A percentile compares a stretch with the other conserved stretches of the same genome.
phyloP scores from a whole-genome alignment of 108 stramenopile species.

The Pinguiococcus pyrenoidosus region DNA sequence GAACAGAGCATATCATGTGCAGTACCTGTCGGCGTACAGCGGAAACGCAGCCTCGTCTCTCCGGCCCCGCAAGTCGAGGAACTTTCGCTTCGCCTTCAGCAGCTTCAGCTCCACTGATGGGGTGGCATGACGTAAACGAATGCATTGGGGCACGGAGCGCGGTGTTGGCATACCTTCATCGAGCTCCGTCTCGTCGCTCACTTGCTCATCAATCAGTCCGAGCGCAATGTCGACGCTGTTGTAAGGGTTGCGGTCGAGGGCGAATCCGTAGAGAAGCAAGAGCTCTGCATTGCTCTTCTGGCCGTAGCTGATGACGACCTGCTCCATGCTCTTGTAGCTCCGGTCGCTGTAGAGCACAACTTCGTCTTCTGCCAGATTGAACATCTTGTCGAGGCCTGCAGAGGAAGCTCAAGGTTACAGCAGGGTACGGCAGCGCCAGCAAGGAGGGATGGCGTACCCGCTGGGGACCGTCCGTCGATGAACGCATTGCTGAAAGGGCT shows the following conservation, averaged over 20 bases:
- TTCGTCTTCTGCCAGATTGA: constrained; percentile 72
- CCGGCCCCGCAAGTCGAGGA: constrained; percentile 58
- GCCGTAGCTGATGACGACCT: constrained; percentile 83
- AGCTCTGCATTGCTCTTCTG: constrained; percentile 86
- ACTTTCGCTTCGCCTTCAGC: constrained; percentile 65
- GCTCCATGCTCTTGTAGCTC: constrained; percentile 81
- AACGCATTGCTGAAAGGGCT: constrained; percentile 53
- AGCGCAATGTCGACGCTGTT: constrained; percentile 86
- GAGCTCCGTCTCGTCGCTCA: constrained; percentile 13
- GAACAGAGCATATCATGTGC: background rate
- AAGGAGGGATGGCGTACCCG: too few species aligned
- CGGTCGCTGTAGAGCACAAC: constrained; percentile 82
- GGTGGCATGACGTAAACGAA: background rate
- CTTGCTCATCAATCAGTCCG: constrained; percentile 43
- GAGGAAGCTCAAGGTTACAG: too few species aligned
- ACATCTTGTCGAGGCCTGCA: too few species aligned
- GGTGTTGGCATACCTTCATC: constrained; percentile 20
- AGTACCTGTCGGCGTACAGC: constrained; percentile 71
- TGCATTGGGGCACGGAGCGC: background rate
- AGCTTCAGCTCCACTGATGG: constrained; percentile 49
- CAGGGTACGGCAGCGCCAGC: too few species aligned
- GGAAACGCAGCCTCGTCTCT: constrained; percentile 70
- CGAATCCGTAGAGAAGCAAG: constrained; percentile 80
- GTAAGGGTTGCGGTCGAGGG: constrained; percentile 85
- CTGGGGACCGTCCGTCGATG: constrained; percentile 17